These are phyloP conservation scores for Theobroma grandiflorum DNA, from an alignment of 441 rosid species.

Conservation along the genomic window DNA sequence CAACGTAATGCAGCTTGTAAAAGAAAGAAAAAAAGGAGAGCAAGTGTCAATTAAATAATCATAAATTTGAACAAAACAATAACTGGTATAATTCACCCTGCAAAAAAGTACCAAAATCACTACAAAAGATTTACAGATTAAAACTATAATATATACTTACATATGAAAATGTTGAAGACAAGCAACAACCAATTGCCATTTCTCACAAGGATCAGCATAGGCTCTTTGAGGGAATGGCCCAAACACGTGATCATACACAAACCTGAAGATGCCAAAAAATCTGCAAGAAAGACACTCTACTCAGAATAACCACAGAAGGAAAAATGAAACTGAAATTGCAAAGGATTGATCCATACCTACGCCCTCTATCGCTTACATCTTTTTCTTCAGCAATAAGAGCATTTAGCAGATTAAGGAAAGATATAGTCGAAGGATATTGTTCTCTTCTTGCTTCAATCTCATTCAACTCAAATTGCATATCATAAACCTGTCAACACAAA, in stretches of 20 bases:
- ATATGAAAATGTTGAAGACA: constrained; percentile 97
- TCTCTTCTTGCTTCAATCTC: constrained; percentile 98
- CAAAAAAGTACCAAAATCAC: constrained; percentile 15
- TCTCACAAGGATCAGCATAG: constrained; percentile 92
- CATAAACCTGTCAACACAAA: constrained; percentile 70
- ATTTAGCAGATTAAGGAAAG: constrained; percentile 90
- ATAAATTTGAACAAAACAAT: background rate
- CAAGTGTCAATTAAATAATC: background rate
- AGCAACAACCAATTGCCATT: constrained; percentile 94
- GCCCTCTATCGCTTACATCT: constrained; percentile 90
- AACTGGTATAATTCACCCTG: background rate
- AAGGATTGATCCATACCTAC: constrained; percentile 63
- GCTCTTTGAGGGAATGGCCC: constrained; percentile 99
- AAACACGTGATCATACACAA: constrained; percentile 90
- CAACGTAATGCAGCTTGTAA: background rate
- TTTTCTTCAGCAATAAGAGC: constrained; percentile 90
- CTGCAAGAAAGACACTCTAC: constrained; percentile 55
- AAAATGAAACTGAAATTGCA: constrained; percentile 31
- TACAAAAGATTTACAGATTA: constrained; percentile 19
- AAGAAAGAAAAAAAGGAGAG: constrained; percentile 1
- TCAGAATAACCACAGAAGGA: constrained; percentile 34
- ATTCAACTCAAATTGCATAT: constrained; percentile 98
- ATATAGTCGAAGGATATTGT: constrained; percentile 91
- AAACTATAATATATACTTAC: constrained; percentile 50
- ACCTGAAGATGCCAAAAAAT: constrained; percentile 92